Evolutionary conservation across 1,139 yeast genomes (phyloP), one percentile per base, ranked within the genome.

Genomic region (Blastobotrys serpentis): DNA sequence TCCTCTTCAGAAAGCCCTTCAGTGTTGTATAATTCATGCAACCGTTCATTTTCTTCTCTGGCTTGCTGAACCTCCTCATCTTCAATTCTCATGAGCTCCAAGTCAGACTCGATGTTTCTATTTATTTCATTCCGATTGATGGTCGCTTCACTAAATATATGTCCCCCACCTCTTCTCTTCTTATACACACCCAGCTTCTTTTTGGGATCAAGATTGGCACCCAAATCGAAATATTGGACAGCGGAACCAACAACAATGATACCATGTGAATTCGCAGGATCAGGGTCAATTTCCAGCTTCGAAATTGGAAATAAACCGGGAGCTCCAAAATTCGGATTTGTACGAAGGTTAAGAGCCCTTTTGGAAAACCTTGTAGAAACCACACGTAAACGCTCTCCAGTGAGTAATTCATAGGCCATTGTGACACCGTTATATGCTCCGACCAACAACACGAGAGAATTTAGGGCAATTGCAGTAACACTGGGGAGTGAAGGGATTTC

Each of bases 391-490:
- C 70, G 72, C 39, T 72, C 74, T 1, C 92, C 92, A 0, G 81
- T 80, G 46, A 80, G 71, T 0, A 79, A 73, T 60, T 87, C 86
- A 63, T 79, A 79, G 19, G 85, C 68, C 44, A 81, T 78, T 3
- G 82, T 75, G 52, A 72, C 73, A 16, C 92, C 92, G 55, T 81
- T 76, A 56, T 75, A 76, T 1, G 86, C 85, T 0, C 86, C 85
- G 1, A 82, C 70, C 0, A 81, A 71, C 4, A 84, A 67, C 2
- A 84, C 75, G 17, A 64, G 54, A 0, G 74, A 61, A 48, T 71
- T 73, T 30, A 54, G 69, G 45, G 65, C 78, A 57, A 68, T 72
- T 58, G 61, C 76, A 44, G 50, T 73, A 66, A 62, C 73, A 50
- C 52, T 72, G 53, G 50, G 74, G 55, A 44, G 63, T 47, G 17